Base-by-base conservation (phyloP, 257 asterid species). In the Gardenia jasminoides region DNA sequence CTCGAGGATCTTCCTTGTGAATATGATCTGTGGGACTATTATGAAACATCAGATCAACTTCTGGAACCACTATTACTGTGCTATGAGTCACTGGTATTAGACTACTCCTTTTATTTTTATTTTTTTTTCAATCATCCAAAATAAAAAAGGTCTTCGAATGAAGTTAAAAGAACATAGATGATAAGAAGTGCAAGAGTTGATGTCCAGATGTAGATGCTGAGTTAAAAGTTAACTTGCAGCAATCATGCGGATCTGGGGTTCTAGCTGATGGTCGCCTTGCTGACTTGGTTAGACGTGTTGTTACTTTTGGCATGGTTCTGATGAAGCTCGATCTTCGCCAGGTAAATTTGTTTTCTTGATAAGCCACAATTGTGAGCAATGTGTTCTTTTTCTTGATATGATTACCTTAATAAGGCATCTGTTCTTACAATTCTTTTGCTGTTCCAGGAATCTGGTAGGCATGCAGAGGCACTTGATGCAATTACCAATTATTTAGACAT, bases 281-380 rank as follows among this genome's bases (percentile, higher is more conserved):
- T 80, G 99, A 95, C 91, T 84, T 95, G 74, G 93, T 93, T 74
- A 89, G 99, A 80, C 98, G 98, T 72, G 97, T 92, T 76, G 88
- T 94, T 75, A 86, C 97, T 43, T 95, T 95, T 52, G 97, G 98
- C 64, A 95, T 95, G 97, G 98, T 89, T 70, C 83, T 93, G 71
- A 92, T 95, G 98, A 93, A 95, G 91, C 98, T 95, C 65, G 98
- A 95, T 87, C 97, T 95, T 80, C 98, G 99, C 76, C 99, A 93
- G 99, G 99, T 93, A 74, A 75, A 61, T 48, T n/a, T 76, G 75
- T 69, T 81, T 62, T 75, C 10, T 8, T 24, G 13, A 36, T 22
- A 41, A 74, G 9, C 3, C 17, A 20, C 10, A 48, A 79, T 17
- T 50, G 69, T 46, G 28, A n/a, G 20, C 24, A 47, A 28, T 0